These are phyloP conservation scores for Claviceps humidiphila DNA, from an alignment of 2,329 filamentous ascomycete species.

Conservation along the genomic window DNA sequence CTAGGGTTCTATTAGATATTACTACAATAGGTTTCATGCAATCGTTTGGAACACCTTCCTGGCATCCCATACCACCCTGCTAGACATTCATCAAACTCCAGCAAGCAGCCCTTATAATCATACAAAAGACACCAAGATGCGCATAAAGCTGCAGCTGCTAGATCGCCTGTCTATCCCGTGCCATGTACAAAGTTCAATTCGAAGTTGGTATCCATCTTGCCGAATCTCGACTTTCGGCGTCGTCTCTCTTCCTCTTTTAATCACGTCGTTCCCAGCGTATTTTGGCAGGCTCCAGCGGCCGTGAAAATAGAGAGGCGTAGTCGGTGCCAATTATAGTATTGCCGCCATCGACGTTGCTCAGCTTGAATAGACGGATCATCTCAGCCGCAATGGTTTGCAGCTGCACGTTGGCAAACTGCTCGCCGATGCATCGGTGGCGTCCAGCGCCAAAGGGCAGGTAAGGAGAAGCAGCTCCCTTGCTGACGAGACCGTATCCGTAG, in stretches of 20 bases:
- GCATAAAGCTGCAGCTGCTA: not conserved
- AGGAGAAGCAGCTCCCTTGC: slow-evolving; percentile 77
- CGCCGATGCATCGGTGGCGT: slow-evolving; percentile 86
- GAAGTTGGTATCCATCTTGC: not conserved
- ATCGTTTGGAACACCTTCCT: not conserved
- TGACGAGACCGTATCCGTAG: slow-evolving; percentile 87
- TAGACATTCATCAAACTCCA: slow-evolving; percentile 1
- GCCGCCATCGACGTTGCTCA: slow-evolving; percentile 61
- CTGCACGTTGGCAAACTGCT: slow-evolving; percentile 92
- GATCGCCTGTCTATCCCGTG: slow-evolving; percentile 1
- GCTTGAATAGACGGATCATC: slow-evolving; percentile 66
- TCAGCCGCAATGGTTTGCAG: slow-evolving; percentile 72
- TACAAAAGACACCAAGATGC: not conserved
- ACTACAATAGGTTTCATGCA: slow-evolving; percentile 1
- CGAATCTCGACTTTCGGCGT: not conserved
- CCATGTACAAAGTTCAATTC: not conserved
- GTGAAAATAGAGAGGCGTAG: slow-evolving; percentile 59
- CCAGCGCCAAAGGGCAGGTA: slow-evolving; percentile 93
- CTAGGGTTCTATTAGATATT: slow-evolving; percentile 3
- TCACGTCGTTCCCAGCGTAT: slow-evolving; percentile 65
- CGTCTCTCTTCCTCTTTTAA: slow-evolving; percentile 9
- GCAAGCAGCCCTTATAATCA: not conserved
- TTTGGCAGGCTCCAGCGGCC: slow-evolving; percentile 55
- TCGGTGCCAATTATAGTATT: slow-evolving; percentile 55
- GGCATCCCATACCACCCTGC: not conserved